These are phyloP conservation scores for Myriosclerotinia duriaeana DNA, from an alignment of 2,329 filamentous ascomycete species.

Conservation along the genomic window DNA sequence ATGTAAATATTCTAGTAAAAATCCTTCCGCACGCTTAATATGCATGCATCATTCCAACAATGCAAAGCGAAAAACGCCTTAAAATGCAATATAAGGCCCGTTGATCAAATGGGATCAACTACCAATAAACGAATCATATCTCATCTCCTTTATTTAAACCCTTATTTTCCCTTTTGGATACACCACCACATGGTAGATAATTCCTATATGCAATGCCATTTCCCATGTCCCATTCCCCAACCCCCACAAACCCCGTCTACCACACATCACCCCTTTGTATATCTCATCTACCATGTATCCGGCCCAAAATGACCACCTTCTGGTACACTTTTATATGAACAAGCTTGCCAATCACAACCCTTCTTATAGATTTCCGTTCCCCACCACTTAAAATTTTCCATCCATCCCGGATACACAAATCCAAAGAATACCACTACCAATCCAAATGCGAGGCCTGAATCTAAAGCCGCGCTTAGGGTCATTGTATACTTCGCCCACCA, in stretches of 20 bases:
- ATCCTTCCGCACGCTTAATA: no score
- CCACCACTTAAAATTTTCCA: constrained; percentile 78
- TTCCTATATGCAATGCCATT: not conserved
- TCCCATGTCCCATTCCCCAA: not conserved
- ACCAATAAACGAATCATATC: no score
- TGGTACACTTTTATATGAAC: constrained; percentile 63
- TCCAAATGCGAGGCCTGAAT: constrained; percentile 78
- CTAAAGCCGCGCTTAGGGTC: constrained; percentile 79
- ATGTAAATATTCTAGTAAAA: no score
- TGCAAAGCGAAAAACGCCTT: not conserved
- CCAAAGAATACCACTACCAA: constrained; percentile 84
- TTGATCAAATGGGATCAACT: not conserved
- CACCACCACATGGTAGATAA: not conserved
- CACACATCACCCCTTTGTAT: not conserved
- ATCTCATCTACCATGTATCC: constrained; percentile 49
- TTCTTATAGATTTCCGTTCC: constrained; percentile 82
- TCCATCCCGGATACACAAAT: constrained; percentile 77
- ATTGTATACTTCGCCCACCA: constrained; percentile 95
- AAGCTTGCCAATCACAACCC: constrained; percentile 83
- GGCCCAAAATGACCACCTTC: constrained; percentile 68
- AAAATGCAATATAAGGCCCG: not conserved
- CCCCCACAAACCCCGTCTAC: no score
- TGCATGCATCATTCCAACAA: no score
- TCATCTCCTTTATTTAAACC: not conserved
- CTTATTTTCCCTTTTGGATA: not conserved